Evolutionary conservation across 441 rosid species (phyloP), one percentile per base, ranked within the genome.

Genomic region (Gossypium aridum): DNA sequence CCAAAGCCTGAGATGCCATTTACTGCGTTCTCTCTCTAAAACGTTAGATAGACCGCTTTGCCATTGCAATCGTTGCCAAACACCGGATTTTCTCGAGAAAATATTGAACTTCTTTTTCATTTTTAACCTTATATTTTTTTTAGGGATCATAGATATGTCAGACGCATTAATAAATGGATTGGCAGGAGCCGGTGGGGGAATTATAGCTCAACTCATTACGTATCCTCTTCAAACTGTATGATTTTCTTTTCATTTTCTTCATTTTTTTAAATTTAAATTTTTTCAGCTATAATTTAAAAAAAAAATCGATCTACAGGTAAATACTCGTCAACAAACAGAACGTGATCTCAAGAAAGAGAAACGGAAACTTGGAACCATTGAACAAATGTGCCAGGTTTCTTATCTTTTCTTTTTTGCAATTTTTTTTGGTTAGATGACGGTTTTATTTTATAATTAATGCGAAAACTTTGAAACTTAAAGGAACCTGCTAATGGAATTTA

Each of bases 121-220:
- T 22, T 22, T 57, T 28, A 3, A 4, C 6, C 34, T 28, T 28
- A 28, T 28, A 4, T 4, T 4, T 28, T 28, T 26, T 57, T 57
- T 13, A 67, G 51, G 75, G 64, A 55, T 2, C 2, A 45, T 47
- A 64, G 31, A 37, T 69, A 94, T 94, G 99, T 94, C 99, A 23
- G 97, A 92, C 78, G 98, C 99, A 80, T 65, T 92, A 87, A 92
- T 94, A 80, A 92, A 91, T 78, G 99, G 99, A 26, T 85, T 94
- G 76, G 93, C 99, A 71, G 99, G 98, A 63, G 98, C 99, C 56
- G 97, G 98, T 34, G 99, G 98, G 26, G 99, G 99, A 84, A 94
- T 91, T 91, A 90, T 94, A 72, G 94, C 99, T 84, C 99, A 94
- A 74, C 92, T 94, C 70, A 87, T 94, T 84, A 94, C 98, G 1